Base-by-base conservation (phyloP, 2,329 filamentous ascomycete genomes). In the Cercospora zeina region DNA sequence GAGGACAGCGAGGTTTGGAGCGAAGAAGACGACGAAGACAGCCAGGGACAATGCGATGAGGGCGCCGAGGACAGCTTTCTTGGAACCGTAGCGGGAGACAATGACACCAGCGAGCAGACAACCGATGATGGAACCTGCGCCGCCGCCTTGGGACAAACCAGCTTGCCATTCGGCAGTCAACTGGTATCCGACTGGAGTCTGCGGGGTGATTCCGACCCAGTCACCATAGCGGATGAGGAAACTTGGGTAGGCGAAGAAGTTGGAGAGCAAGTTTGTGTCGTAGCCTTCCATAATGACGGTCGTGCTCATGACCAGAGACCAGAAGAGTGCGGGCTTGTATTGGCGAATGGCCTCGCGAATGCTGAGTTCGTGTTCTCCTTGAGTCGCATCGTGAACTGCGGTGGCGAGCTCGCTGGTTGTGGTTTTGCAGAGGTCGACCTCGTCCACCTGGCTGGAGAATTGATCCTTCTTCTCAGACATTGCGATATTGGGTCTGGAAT, bases 61-160 rank as follows among this genome's bases (percentile, higher is more conserved):
- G 30, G 83, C 85, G 21, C 69, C 42, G 42, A 47, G 42, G 5
- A 47, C 42, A 27, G 42, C 42, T 19, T 47, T 77, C 59, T 89
- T 82, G 64, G 89, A 81, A 21, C 85, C 87, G 69, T 83, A 67
- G 16, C 66, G 65, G 24, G 68, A 72, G 11, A 72, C 72, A 33
- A 66, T 70, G 4, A 62, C 61, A 74, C 89, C 86, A 14, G 85
- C 85, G 53, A 88, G 74, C 73, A 81, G 86, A 47, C 87, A 88
- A 71, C 88, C 89, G 72, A 89, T 78, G 67, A 88, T 77, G 51
- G 89, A 79, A 13, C 88, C 88, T 59, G 89, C 5, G 78, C 80
- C 3, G 19, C 42, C 42, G 24, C 42, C 42, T 27, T 47, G 42
- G 11, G 42, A 47, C 19, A 87, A 69, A 0, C 78, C 83, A 0